These are phyloP conservation scores for Vanrija sp. DNA, from an alignment of 1,284 basidiomycete species.

Conservation along the genomic window DNA sequence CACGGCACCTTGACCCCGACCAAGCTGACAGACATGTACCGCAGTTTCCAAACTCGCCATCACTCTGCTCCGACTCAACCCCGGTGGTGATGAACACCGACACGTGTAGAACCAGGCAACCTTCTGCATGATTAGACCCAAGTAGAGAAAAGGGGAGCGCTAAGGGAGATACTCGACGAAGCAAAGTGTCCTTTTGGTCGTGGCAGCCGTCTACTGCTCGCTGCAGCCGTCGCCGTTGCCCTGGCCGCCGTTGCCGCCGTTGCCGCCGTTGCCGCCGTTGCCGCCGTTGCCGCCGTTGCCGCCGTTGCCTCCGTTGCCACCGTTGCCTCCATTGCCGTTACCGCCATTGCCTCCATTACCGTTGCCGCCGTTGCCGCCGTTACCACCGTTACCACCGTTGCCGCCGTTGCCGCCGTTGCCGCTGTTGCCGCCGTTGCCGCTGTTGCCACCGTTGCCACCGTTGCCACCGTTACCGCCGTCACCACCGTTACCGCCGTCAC, in stretches of 20 bases:
- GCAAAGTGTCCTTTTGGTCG: neutral
- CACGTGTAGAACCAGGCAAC: neutral
- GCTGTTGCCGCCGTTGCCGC: neutral
- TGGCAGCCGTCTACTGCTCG: neutral
- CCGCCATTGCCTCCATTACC: neutral
- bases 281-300: neutral
- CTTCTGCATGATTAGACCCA: neutral
- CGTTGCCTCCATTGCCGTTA: neutral
- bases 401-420: neutral
- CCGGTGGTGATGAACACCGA: constrained; percentile 3
- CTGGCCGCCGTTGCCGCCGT: too few relatives aligned
- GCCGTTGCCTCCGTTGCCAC: constrained; percentile 2
- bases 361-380: neutral
- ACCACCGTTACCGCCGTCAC: neutral
- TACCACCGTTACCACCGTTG: neutral
- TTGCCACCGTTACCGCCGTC: constrained; percentile 1
- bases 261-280: constrained; percentile 4
- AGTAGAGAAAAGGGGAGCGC: neutral
- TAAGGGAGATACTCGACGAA: too few relatives aligned
- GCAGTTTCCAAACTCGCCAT: too few relatives aligned
- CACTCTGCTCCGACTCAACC: too few relatives aligned
- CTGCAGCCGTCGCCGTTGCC: neutral
- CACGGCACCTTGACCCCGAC: too few relatives aligned
- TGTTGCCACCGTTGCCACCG: constrained; percentile 1
- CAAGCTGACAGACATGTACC: too few relatives aligned